phyloP scores from a whole-genome alignment of 2,329 filamentous ascomycete genomes.

The Cladosporium sp. region DNA sequence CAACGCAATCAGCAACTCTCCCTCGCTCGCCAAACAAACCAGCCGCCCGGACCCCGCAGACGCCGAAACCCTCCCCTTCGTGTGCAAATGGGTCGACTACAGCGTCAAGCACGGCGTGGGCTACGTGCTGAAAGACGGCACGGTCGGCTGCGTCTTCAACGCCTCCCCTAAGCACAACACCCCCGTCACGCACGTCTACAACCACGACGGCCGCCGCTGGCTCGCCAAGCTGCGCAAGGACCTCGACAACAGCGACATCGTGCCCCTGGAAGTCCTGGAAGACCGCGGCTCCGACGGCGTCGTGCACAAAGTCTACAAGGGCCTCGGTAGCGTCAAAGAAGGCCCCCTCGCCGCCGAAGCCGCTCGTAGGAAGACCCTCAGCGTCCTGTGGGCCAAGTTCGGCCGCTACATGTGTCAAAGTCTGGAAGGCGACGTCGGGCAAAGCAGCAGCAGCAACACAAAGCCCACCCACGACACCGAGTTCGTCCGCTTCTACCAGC shows the following conservation, averaged over 20 bases:
- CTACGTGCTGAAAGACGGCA: conserved; percentile 78
- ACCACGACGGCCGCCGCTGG: conserved; percentile 67
- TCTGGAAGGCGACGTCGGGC: conserved; percentile 37
- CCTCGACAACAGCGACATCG: conserved; percentile 52
- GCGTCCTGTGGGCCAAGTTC: conserved; percentile 63
- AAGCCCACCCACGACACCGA: no score
- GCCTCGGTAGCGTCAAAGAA: conserved; percentile 30
- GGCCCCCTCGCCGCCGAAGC: conserved; percentile 27
- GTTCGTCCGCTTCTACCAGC: conserved; percentile 78
- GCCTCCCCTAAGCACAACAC: conserved; percentile 44
- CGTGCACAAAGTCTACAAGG: conserved; percentile 53
- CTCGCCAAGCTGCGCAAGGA: conserved; percentile 50
- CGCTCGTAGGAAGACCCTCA: conserved; percentile 52
- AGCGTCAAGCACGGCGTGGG: conserved; percentile 82
- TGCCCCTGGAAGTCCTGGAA: conserved; percentile 67
- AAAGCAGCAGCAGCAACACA: no score
- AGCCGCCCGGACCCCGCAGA: conserved; percentile 32
- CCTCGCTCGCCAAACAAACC: conserved; percentile 31
- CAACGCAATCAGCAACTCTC: conserved; percentile 38
- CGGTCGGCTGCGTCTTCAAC: conserved; percentile 63
- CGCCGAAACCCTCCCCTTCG: conserved; percentile 54
- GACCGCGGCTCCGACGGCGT: conserved; percentile 64
- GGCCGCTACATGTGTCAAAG: conserved; percentile 62
- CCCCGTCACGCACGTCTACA: conserved; percentile 68
- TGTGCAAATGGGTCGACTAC: conserved; percentile 80